phyloP scores from a whole-genome alignment of 2,329 filamentous ascomycete genomes.

The Colletotrichum tabaci region DNA sequence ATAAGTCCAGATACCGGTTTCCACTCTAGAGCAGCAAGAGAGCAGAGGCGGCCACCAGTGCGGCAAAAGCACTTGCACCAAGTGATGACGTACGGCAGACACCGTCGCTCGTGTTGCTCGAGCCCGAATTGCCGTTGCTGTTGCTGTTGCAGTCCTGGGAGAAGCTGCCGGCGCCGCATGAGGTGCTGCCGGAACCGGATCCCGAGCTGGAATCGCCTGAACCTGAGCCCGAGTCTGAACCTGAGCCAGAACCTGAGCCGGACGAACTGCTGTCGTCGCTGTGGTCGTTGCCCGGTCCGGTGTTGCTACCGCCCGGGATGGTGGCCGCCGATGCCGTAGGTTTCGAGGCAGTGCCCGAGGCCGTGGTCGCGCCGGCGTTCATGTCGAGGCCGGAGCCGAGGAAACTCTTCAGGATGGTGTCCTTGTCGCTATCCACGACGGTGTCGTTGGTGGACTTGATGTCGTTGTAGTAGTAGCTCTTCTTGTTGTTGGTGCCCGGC shows the following conservation, averaged over 20 bases:
- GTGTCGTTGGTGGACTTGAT: slow-evolving; percentile 79
- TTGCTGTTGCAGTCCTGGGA: slow-evolving; percentile 54
- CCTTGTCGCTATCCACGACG: slow-evolving; percentile 80
- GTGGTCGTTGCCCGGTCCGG: slow-evolving; percentile 48
- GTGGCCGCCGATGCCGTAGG: slow-evolving; percentile 41
- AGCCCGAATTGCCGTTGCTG: slow-evolving; percentile 30
- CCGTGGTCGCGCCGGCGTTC: slow-evolving; percentile 56
- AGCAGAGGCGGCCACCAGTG: slow-evolving; percentile 52
- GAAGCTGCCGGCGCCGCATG: slow-evolving; percentile 58
- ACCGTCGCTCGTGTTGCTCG: slow-evolving; percentile 43
- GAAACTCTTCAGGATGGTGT: slow-evolving; percentile 84
- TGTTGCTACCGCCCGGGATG: slow-evolving; percentile 51
- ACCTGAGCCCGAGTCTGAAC: slow-evolving; percentile 39
- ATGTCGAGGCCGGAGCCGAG: slow-evolving; percentile 86
- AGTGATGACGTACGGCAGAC: slow-evolving; percentile 48
- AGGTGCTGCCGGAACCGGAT: slow-evolving; percentile 44
- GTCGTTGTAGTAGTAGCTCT: slow-evolving; percentile 83
- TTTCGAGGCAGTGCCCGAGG: slow-evolving; percentile 39
- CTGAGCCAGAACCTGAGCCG: slow-evolving; percentile 41
- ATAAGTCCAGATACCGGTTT: background rate
- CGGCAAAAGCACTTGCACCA: slow-evolving; percentile 55
- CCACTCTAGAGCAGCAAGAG: slow-evolving; percentile 49
- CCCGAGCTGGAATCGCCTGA: slow-evolving; percentile 39
- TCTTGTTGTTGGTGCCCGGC: slow-evolving; percentile 78
- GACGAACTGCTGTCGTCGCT: slow-evolving; percentile 46